Evolutionary conservation across 768 basidiomycete species (phyloP).

Genomic region (Pleurotus sapidus): DNA sequence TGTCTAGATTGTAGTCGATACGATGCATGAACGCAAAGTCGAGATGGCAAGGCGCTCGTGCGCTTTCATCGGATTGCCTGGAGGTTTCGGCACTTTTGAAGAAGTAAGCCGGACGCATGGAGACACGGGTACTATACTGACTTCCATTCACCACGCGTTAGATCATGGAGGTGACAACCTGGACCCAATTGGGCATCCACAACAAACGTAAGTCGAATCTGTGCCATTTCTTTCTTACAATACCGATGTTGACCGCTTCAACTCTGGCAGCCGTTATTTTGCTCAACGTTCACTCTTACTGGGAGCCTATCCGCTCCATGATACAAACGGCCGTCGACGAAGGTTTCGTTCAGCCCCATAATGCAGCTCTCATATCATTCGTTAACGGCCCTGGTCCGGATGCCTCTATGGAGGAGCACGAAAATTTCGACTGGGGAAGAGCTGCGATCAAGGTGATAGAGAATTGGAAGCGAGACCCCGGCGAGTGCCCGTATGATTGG

Average conservation of each 20-base stretch:
- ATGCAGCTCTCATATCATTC: constrained; percentile 63
- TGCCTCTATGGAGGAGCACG: constrained; percentile 44
- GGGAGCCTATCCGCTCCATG: constrained; percentile 75
- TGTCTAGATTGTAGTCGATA: constrained; percentile 62
- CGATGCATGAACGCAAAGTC: constrained; percentile 88
- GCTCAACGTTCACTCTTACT: constrained; percentile 84
- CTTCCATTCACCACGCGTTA: constrained; percentile 19
- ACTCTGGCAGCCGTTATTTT: constrained; percentile 66
- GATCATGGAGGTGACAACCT: constrained; percentile 91
- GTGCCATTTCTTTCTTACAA: not conserved
- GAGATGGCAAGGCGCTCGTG: constrained; percentile 82
- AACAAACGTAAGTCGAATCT: constrained; percentile 56
- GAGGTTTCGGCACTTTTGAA: constrained; percentile 94
- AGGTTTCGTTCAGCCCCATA: constrained; percentile 71
- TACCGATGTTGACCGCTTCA: not conserved
- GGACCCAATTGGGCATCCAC: constrained; percentile 91
- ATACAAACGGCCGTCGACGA: constrained; percentile 63
- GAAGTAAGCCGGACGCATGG: constrained; percentile 49
- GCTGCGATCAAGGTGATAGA: constrained; percentile 66
- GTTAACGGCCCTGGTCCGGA: constrained; percentile 62
- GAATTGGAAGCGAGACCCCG: constrained; percentile 43
- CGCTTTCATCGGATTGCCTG: constrained; percentile 88
- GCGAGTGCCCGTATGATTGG: constrained; percentile 47
- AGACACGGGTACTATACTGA: not conserved
- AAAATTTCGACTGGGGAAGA: constrained; percentile 73